Conservation (phyloP, 2,329 filamentous ascomycete species). For the Fusarium keratoplasticum region DNA sequence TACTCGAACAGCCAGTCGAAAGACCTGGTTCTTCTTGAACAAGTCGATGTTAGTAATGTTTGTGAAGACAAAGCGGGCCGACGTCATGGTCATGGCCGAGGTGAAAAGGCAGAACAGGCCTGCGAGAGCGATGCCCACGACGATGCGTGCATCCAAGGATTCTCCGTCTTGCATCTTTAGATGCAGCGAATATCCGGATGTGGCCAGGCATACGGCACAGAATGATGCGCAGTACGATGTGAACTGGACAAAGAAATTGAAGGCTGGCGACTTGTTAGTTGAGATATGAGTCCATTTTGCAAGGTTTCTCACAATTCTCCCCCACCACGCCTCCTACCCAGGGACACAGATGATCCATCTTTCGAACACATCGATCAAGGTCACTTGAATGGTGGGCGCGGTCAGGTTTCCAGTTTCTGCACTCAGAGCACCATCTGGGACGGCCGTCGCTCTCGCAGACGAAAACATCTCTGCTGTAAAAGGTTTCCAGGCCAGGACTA, state of each 20-base stretch:
- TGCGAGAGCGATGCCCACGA: constrained; percentile 74
- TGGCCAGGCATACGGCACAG: constrained; percentile 72
- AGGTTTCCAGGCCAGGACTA: constrained; percentile 76
- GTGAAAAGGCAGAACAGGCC: constrained; percentile 85
- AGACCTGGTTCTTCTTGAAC: constrained; percentile 71
- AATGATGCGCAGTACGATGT: constrained; percentile 78
- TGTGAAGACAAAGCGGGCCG: constrained; percentile 73
- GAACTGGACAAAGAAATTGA: constrained; percentile 95
- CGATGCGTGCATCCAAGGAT: constrained; percentile 68
- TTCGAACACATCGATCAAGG: constrained; percentile 81
- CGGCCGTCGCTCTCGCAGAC: constrained; percentile 84
- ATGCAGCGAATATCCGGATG: constrained; percentile 72
- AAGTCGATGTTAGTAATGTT: constrained; percentile 91
- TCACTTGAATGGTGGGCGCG: constrained; percentile 89
- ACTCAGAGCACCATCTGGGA: constrained; percentile 88
- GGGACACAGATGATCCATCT: constrained; percentile 97
- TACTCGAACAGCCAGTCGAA: constrained; percentile 80
- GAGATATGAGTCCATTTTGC: not conserved
- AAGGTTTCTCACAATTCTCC: constrained; percentile 71
- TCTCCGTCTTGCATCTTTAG: constrained; percentile 59
- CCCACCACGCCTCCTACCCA: constrained; percentile 96
- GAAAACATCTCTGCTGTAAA: constrained; percentile 87
- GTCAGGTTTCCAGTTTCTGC: constrained; percentile 89
- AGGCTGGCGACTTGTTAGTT: constrained; percentile 59
- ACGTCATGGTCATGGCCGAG: constrained; percentile 79